Evolutionary conservation across 208 protist genomes (phyloP).

Genomic region (Trypanosoma melophagium): DNA sequence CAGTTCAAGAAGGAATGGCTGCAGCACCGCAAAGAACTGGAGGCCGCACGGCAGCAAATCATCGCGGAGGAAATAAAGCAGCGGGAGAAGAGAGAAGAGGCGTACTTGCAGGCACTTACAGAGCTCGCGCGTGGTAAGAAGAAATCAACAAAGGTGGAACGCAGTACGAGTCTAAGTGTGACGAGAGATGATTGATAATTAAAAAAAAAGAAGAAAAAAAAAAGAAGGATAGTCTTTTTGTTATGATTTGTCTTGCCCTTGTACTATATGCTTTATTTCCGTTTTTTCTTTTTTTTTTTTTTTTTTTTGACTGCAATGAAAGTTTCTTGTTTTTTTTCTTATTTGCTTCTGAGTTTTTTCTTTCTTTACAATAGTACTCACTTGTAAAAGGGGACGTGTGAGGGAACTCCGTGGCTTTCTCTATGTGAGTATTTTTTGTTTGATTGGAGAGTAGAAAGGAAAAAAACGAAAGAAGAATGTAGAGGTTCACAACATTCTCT

Average conservation of each 20-base stretch:
- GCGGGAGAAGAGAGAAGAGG: conserved; percentile 6
- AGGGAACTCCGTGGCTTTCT: no score
- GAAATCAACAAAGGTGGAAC: background rate
- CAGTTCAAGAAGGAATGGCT: conserved; percentile 89
- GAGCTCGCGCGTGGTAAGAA: conserved; percentile 5
- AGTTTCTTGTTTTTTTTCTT: no score
- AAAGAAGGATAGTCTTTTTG: conserved; percentile 3
- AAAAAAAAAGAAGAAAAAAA: background rate
- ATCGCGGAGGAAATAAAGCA: conserved; percentile 40
- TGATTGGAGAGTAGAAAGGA: no score
- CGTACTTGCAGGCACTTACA: background rate
- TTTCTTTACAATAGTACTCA: no score
- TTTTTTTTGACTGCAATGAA: no score
- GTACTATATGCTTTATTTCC: no score
- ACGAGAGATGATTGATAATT: background rate
- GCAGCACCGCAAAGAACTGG: conserved; percentile 51
- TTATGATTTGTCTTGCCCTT: background rate
- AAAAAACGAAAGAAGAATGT: no score
- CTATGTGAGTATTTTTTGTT: no score
- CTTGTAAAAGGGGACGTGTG: no score
- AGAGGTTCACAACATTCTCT: no score
- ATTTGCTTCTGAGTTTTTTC: no score
- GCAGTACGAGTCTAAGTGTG: background rate
- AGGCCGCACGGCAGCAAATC: conserved; percentile 59
- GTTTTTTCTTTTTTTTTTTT: no score